These are phyloP conservation scores for Daldinia loculata DNA, from an alignment of 495 filamentous ascomycete species.

Conservation along the genomic window DNA sequence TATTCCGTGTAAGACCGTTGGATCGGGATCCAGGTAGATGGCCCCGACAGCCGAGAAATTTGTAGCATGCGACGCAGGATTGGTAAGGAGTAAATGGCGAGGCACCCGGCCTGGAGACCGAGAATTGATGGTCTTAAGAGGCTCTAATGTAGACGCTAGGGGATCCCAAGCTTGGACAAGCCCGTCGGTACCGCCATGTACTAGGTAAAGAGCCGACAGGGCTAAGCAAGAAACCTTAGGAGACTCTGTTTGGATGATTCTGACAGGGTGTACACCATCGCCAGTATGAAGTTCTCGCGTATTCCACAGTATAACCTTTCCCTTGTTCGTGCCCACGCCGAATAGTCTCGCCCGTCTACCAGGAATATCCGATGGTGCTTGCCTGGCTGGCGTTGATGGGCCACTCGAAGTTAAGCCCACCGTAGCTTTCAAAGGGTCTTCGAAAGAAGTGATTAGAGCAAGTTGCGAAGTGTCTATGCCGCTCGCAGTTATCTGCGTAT, in stretches of 20 bases:
- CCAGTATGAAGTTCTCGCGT: slow-evolving; percentile 68
- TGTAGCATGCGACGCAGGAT: slow-evolving; percentile 56
- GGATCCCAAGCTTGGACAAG: slow-evolving; percentile 98
- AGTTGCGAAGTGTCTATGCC: slow-evolving; percentile 80
- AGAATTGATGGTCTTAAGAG: slow-evolving; percentile 88
- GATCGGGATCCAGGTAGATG: slow-evolving; percentile 87
- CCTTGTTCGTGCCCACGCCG: slow-evolving; percentile 81
- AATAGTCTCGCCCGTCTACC: slow-evolving; percentile 85
- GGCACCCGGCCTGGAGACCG: slow-evolving; percentile 81
- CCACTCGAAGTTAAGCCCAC: slow-evolving; percentile 27
- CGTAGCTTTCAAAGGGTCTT: slow-evolving; percentile 70
- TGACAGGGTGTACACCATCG: slow-evolving; percentile 66
- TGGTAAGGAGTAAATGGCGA: slow-evolving; percentile 51
- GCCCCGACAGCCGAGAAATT: slow-evolving; percentile 86
- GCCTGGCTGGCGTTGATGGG: slow-evolving; percentile 41
- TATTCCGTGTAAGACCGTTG: slow-evolving; percentile 88
- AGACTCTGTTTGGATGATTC: slow-evolving; percentile 89
- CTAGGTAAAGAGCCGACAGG: slow-evolving; percentile 83
- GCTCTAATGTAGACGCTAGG: slow-evolving; percentile 78
- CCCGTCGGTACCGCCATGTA: slow-evolving; percentile 94
- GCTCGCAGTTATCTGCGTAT: slow-evolving; percentile 67
- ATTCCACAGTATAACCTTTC: slow-evolving; percentile 84
- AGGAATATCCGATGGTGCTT: slow-evolving; percentile 67
- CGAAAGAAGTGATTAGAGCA: slow-evolving; percentile 72
- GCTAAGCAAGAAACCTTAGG: slow-evolving; percentile 88